phyloP scores from a whole-genome alignment of 2,329 filamentous ascomycete genomes.

The Orbilia blumenaviensis region DNA sequence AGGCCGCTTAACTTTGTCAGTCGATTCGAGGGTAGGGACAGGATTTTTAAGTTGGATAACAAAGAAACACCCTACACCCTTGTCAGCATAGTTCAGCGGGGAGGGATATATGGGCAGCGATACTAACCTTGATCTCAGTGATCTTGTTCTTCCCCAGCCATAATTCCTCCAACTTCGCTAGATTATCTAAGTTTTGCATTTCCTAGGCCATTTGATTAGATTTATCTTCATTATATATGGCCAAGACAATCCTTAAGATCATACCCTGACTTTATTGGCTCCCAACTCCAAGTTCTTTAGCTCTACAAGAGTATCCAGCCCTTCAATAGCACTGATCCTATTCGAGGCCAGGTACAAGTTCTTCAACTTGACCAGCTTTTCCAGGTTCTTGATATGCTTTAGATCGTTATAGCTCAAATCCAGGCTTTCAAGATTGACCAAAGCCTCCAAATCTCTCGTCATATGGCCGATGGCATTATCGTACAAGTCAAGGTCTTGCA shows the following conservation, averaged over 20 bases:
- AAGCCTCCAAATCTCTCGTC: conserved; percentile 76
- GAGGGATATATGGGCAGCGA: not conserved
- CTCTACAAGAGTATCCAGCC: conserved; percentile 76
- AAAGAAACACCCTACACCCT: conserved; percentile 69
- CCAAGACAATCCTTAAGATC: conserved; percentile 41
- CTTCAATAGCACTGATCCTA: conserved; percentile 88
- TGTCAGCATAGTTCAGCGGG: conserved; percentile 35
- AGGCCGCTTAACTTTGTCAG: conserved; percentile 81
- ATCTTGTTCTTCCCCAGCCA: conserved; percentile 99
- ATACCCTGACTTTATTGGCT: conserved; percentile 82
- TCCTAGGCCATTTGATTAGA: conserved; percentile 63
- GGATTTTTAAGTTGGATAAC: conserved; percentile 80
- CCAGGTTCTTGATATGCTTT: conserved; percentile 82
- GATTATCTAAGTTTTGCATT: conserved; percentile 81
- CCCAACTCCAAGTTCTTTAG: conserved; percentile 88
- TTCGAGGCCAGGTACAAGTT: conserved; percentile 95
- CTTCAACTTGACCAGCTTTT: conserved; percentile 72
- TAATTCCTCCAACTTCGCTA: conserved; percentile 82
- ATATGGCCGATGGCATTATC: conserved; percentile 93
- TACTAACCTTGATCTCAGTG: conserved; percentile 73
- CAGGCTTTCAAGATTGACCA: conserved; percentile 78
- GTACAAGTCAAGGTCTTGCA: conserved; percentile 91
- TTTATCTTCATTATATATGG: not conserved
- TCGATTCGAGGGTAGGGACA: conserved; percentile 95
- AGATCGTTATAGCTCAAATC: conserved; percentile 99